Conservation (phyloP, 1,284 basidiomycete species). For the Leccinum ponderosum region DNA sequence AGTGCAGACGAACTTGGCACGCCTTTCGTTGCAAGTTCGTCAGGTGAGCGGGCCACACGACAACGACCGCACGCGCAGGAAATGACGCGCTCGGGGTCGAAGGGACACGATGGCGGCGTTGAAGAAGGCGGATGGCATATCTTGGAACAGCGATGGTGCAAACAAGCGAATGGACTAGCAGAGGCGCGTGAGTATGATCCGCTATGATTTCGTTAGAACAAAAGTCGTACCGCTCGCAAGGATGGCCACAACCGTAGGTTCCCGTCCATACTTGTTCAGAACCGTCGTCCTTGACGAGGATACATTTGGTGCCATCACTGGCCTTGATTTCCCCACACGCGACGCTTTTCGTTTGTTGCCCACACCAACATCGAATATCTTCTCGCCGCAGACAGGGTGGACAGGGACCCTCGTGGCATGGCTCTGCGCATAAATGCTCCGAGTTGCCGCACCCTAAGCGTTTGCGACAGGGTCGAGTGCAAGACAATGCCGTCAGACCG, state of each 20-base stretch:
- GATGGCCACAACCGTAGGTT: conserved; percentile 61
- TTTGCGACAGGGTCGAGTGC: conserved; percentile 64
- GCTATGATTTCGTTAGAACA: background rate
- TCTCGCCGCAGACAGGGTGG: conserved; percentile 59
- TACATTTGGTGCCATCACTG: conserved; percentile 22
- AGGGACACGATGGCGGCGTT: conserved; percentile 64
- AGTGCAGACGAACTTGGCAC: background rate
- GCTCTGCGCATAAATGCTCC: conserved; percentile 55
- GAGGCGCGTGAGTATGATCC: conserved; percentile 3
- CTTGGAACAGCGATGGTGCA: conserved; percentile 68
- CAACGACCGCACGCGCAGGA: conserved; percentile 82
- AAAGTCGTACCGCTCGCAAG: conserved; percentile 57
- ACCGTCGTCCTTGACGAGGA: conserved; percentile 15
- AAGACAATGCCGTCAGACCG: conserved; percentile 39
- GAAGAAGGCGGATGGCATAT: conserved; percentile 72
- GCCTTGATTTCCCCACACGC: conserved; percentile 62
- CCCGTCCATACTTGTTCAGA: conserved; percentile 61
- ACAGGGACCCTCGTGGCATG: conserved; percentile 79
- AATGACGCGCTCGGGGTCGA: conserved; percentile 64
- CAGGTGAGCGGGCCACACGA: conserved; percentile 46
- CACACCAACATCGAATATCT: conserved; percentile 45
- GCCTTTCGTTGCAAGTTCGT: conserved; percentile 28
- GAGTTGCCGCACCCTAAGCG: conserved; percentile 61
- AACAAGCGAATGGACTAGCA: conserved; percentile 71
- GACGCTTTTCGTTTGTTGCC: conserved; percentile 59